Evolutionary conservation across 306 rosid genomes (phyloP).

Genomic region (Mimosa bimucronata): DNA sequence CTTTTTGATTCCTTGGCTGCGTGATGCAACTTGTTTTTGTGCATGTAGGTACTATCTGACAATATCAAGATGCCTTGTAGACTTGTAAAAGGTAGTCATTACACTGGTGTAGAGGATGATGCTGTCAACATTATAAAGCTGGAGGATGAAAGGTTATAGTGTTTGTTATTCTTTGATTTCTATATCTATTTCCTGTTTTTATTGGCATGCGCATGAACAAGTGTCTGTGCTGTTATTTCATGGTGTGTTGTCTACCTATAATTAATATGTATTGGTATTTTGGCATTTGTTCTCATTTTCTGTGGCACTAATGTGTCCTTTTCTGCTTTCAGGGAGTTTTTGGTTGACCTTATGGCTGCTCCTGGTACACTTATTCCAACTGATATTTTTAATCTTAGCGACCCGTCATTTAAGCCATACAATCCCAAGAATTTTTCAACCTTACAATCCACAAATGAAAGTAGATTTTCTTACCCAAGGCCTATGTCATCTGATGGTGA

Average conservation of each 20-base stretch:
- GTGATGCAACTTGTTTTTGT: conserved; percentile 36
- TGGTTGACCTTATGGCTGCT: conserved; percentile 99
- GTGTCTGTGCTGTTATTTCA: neutral
- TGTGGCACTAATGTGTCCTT: conserved; percentile 42
- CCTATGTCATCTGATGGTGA: conserved; percentile 66
- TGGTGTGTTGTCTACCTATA: conserved; percentile 10
- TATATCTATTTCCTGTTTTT: conserved; percentile 29
- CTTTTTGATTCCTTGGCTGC: conserved; percentile 31
- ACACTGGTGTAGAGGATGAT: conserved; percentile 97
- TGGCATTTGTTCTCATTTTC: conserved; percentile 28
- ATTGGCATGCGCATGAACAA: conserved; percentile 11
- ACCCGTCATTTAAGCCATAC: conserved; percentile 54
- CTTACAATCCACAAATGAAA: conserved; percentile 53
- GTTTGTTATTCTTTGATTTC: conserved; percentile 36
- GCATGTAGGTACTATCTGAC: conserved; percentile 91
- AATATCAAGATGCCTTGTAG: conserved; percentile 93
- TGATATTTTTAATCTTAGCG: conserved; percentile 72
- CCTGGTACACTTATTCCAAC: conserved; percentile 96
- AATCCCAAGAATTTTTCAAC: conserved; percentile 60
- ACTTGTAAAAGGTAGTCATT: conserved; percentile 94
- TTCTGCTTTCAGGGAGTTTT: conserved; percentile 84
- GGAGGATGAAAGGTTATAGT: conserved; percentile 87
- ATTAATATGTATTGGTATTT: conserved; percentile 9
- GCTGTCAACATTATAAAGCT: conserved; percentile 91
- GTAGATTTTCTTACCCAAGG: conserved; percentile 54